phyloP scores from a whole-genome alignment of 2,329 filamentous ascomycete species.

The Cryphonectria nitschkei region DNA sequence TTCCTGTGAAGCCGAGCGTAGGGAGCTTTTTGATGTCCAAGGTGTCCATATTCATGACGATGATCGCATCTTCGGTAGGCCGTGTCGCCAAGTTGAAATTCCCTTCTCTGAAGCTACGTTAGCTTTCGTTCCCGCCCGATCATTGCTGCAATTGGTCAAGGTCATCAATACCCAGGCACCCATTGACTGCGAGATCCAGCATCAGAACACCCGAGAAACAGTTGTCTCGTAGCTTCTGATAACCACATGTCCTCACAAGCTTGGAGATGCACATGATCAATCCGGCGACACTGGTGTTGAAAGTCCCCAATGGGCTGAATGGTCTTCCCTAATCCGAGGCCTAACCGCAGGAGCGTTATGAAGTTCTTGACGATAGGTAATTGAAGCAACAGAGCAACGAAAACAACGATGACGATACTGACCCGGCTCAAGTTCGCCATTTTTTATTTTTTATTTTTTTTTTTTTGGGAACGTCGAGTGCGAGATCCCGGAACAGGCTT shows the following conservation, averaged over 20 bases:
- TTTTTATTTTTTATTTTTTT: not conserved
- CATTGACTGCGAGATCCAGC: slow-evolving; percentile 30
- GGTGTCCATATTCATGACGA: slow-evolving; percentile 40
- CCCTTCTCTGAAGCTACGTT: slow-evolving; percentile 9
- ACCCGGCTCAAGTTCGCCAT: slow-evolving; percentile 3
- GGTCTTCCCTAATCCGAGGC: slow-evolving; percentile 33
- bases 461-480: not conserved
- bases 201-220: slow-evolving; percentile 39
- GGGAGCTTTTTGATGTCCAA: slow-evolving; percentile 34
- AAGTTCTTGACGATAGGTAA: slow-evolving; percentile 2
- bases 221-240: slow-evolving; percentile 36
- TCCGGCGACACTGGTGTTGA: slow-evolving; percentile 37
- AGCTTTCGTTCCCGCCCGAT: not conserved
- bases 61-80: slow-evolving; percentile 38
- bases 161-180: slow-evolving; percentile 34
- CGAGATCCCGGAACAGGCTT: no score
- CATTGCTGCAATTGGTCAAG: not conserved
- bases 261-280: slow-evolving; percentile 35
- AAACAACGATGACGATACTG: slow-evolving; percentile 1
- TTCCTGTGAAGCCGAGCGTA: slow-evolving; percentile 37
- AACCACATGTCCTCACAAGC: slow-evolving; percentile 41
- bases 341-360: slow-evolving; percentile 29
- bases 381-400: slow-evolving; percentile 14
- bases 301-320: slow-evolving; percentile 37
- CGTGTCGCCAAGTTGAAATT: slow-evolving; percentile 37